Conservation (phyloP, 495 filamentous ascomycete genomes). For the Lasiosphaeris hirsuta region DNA sequence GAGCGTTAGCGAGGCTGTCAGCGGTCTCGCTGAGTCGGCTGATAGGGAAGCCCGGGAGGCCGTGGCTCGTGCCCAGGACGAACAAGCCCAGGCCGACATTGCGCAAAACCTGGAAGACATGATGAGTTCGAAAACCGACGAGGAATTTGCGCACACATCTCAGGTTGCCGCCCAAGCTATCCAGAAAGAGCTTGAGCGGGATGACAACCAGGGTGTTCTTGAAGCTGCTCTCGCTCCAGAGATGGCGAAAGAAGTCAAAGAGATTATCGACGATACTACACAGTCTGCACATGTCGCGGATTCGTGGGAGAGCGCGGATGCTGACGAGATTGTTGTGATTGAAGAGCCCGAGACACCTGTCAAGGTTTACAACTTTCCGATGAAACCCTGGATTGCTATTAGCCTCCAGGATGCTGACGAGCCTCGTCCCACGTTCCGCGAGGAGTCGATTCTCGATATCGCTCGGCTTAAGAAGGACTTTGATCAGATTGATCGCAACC, state of each 20-base stretch:
- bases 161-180: slow-evolving; percentile 48
- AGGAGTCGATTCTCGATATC: slow-evolving; percentile 78
- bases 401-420: slow-evolving; percentile 46
- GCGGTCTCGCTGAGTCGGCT: slow-evolving; percentile 62
- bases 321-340: slow-evolving; percentile 65
- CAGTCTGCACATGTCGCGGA: slow-evolving; percentile 50
- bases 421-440: slow-evolving; percentile 53
- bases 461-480: slow-evolving; percentile 94
- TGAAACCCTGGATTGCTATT: slow-evolving; percentile 92
- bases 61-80: slow-evolving; percentile 53
- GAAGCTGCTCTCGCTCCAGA: slow-evolving; percentile 49
- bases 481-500: slow-evolving; percentile 90
- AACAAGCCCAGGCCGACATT: slow-evolving; percentile 47
- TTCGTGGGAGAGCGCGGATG: slow-evolving; percentile 76
- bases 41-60: slow-evolving; percentile 67
- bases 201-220: slow-evolving; percentile 48
- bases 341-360: slow-evolving; percentile 65
- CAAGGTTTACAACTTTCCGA: slow-evolving; percentile 88
- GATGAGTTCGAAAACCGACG: slow-evolving; percentile 40
- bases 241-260: slow-evolving; percentile 53
- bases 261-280: slow-evolving; percentile 57
- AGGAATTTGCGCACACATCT: slow-evolving; percentile 43
- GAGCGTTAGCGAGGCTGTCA: slow-evolving; percentile 69
- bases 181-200: slow-evolving; percentile 55
- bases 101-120: slow-evolving; percentile 42